Evolutionary conservation across 2,329 filamentous ascomycete genomes (phyloP).

Genomic region (Xylariaceae sp.): DNA sequence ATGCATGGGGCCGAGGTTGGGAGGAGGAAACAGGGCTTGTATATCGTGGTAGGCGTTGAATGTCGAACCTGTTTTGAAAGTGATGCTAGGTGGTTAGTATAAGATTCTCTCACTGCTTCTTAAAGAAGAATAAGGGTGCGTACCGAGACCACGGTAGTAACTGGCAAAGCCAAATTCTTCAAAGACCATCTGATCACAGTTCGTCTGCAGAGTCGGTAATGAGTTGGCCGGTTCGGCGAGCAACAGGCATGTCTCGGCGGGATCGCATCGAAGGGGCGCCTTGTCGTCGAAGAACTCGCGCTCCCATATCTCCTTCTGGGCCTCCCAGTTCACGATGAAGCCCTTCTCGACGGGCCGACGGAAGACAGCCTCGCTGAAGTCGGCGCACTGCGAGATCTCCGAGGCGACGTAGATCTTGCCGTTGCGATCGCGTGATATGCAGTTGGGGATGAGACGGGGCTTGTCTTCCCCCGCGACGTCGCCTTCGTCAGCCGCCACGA

Average conservation of each 20-base stretch:
- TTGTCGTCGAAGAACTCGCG: conserved; percentile 71
- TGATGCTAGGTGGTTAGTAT: background rate
- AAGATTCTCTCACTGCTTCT: background rate
- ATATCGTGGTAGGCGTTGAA: conserved; percentile 81
- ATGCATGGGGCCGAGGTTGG: too few relatives aligned
- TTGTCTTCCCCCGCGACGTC: too few relatives aligned
- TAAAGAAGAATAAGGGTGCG: conserved; percentile 14
- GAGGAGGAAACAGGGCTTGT: conserved; percentile 54
- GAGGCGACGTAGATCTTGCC: conserved; percentile 74
- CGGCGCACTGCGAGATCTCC: conserved; percentile 71
- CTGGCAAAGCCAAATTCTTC: conserved; percentile 92
- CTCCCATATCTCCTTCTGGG: conserved; percentile 93
- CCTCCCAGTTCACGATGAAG: conserved; percentile 94
- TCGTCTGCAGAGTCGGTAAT: conserved; percentile 72
- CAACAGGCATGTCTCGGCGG: conserved; percentile 74
- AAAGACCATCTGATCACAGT: conserved; percentile 95
- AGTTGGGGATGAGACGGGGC: conserved; percentile 80
- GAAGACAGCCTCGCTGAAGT: conserved; percentile 86
- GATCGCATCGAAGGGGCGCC: conserved; percentile 64
- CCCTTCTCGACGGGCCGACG: conserved; percentile 89
- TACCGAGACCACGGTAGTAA: conserved; percentile 72
- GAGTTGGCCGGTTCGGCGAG: conserved; percentile 83
- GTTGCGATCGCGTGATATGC: conserved; percentile 76
- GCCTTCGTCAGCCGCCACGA: conserved; percentile 47
- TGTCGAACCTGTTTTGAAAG: conserved; percentile 21